These are phyloP conservation scores for Aspergillus aculeatus DNA, from an alignment of 2,329 filamentous ascomycete genomes.

Conservation along the genomic window DNA sequence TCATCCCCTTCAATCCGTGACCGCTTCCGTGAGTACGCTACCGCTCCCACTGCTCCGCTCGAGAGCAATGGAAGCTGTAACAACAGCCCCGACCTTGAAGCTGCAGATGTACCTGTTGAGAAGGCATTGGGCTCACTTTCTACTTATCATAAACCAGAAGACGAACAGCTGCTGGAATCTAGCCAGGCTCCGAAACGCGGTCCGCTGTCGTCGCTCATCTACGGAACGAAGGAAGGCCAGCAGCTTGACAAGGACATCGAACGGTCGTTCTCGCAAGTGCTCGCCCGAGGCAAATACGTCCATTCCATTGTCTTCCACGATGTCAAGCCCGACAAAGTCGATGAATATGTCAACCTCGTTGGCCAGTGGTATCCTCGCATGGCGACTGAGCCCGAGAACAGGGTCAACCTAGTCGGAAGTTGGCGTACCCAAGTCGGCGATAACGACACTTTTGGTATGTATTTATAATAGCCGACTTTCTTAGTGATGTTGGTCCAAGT, in stretches of 20 bases:
- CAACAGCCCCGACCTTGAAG: conserved; percentile 38
- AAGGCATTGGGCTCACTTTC: conserved; percentile 62
- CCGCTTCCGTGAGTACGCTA: conserved; percentile 37
- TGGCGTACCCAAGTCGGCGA: conserved; percentile 98
- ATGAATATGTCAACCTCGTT: conserved; percentile 88
- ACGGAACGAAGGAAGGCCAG: conserved; percentile 92
- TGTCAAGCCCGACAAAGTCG: conserved; percentile 91
- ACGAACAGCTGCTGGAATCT: conserved; percentile 61
- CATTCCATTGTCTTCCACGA: conserved; percentile 97
- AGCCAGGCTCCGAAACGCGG: conserved; percentile 64
- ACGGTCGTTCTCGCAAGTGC: conserved; percentile 89
- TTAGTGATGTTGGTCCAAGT: neutral
- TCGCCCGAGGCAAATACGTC: conserved; percentile 95
- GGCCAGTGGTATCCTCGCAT: conserved; percentile 90
- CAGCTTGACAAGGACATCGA: conserved; percentile 95
- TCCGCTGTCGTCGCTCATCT: conserved; percentile 82
- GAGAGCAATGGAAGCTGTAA: conserved; percentile 47
- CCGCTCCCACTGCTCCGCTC: conserved; percentile 45
- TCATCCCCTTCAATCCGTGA: conserved; percentile 32
- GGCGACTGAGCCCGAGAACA: conserved; percentile 80
- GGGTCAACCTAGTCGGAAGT: conserved; percentile 93
- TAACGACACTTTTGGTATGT: conserved; percentile 94
- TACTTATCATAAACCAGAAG: conserved; percentile 50
- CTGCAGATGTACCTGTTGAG: conserved; percentile 41
- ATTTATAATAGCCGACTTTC: conserved; percentile 37